Evolutionary conservation across 805 yeast species (phyloP), one percentile per base, ranked within the genome.

Genomic region (Zygoascus ofunaensis): DNA sequence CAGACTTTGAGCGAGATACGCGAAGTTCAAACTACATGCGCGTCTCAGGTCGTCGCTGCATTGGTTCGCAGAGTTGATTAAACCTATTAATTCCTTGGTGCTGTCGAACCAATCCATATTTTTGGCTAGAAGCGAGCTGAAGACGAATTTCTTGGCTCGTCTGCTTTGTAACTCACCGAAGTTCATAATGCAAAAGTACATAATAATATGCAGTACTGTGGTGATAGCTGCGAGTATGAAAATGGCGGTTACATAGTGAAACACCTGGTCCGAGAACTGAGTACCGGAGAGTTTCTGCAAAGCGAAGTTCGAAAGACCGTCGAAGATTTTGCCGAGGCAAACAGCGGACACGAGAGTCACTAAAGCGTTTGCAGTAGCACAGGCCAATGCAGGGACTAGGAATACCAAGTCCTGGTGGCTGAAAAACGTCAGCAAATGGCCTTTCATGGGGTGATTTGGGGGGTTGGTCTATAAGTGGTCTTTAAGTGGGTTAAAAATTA

Each of bases 131-230:
- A 82, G 61, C 0, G 72, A 64, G 1, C 53, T 41, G 40, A 74
- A 72, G 3, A 86, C 48, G 2, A 49, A 41, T 2, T 49, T 41
- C 46, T 95, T 67, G 0, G 81, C 77, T 39, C 80, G 64, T 7
- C 65, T 52, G 39, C 79, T 85, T 50, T 82, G 87, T 10, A 66
- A 62, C 59, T 85, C 95, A 5, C 95, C 95, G 37, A 82, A 65
- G 5, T 63, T 53, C 72, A 79, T 73, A 84, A 94, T 87, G 0
- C 68, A 53, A 1, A 71, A 56, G 5, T 82, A 69, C 3, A 81
- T 76, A 0, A 70, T 36, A 80, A 87, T 79, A 37, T 66, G 61
- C 3, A 68, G 47, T 0, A 73, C 53, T 4, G 72, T 55, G 10
- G 71, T 58, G 0, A 71, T 76, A 1, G 67, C 65, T 26, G 79